These are phyloP conservation scores for Trypanosoma avium DNA, from an alignment of 208 protist species.

Conservation along the genomic window DNA sequence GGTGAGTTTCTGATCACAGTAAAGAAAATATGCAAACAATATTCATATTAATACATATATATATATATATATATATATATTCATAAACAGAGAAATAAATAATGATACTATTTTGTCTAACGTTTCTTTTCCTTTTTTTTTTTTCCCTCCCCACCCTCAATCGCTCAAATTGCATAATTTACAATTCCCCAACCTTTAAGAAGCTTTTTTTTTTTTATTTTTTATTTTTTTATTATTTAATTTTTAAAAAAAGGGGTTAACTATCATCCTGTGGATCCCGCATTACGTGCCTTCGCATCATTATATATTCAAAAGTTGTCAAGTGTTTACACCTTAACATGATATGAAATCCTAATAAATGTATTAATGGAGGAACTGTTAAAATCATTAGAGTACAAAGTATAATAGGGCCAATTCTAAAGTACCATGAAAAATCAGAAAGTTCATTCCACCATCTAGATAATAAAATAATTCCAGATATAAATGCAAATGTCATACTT, in stretches of 20 bases:
- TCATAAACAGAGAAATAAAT: no score
- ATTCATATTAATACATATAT: no score
- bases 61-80: no score
- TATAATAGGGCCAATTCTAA: conserved; percentile 54
- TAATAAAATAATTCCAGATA: conserved; percentile 40
- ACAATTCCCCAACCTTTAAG: no score
- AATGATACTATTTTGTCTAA: no score
- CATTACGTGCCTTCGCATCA: conserved; percentile 28
- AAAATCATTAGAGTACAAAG: conserved; percentile 37
- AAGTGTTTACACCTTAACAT: conserved; percentile 34
- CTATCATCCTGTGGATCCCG: neutral
- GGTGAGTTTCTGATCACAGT: no score
- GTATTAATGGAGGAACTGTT: conserved; percentile 36
- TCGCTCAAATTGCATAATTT: no score
- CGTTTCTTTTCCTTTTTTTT: neutral
- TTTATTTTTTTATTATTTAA: no score
- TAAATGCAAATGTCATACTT: conserved; percentile 28
- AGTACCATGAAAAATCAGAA: conserved; percentile 45
- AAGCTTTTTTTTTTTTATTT: neutral
- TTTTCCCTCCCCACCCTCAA: neutral
- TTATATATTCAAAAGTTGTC: conserved; percentile 72
- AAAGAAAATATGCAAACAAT: no score
- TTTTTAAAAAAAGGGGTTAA: no score
- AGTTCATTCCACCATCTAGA: conserved; percentile 61
- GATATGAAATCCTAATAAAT: conserved; percentile 70